Evolutionary conservation across 139 green algal genomes (phyloP), one percentile per base, ranked within the genome.

Genomic region (Tetradesmus obliquus): DNA sequence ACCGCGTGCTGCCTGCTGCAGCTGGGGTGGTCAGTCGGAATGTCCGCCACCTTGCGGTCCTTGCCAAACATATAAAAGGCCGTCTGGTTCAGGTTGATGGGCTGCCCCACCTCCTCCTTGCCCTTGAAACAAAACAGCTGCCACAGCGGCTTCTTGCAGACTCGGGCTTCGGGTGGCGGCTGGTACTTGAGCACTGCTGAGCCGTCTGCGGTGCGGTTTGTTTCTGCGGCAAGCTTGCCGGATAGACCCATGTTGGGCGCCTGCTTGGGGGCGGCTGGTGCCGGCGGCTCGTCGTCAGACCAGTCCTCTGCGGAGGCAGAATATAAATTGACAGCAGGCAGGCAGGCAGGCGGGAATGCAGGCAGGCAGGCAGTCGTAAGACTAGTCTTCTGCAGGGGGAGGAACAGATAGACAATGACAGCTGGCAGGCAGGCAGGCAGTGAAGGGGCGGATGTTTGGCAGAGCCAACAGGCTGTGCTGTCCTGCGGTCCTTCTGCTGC

Each of bases 1-100:
- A 99, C 97, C 0, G 97, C 97, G 80, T 99, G 98, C 94, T 99
- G 98, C 95, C 99, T 99, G 95, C 94, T 97, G 96, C 98, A 99
- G 17, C 96, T 98, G 10, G 98, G 97, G 93, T 99, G 98, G 90
- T 99, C 98, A 0, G 96, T 98, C 53, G 98, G 96, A 13, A 99
- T 92, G 91, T 99, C 98, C 1, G 92, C 97, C 5, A 99, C 94
- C 19, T 92, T 89, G 19, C 96, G 86, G 76, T 99, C 98, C 15
- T 98, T 95, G 3, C 98, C 98, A 96, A 99, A 99, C 66, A 99
- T 90, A 92, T 98, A 99, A 88, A 86, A 92, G 15, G 90, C 82
- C 13, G 22, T 60, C 60, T 89, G 82, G 22, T 57, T 87, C 9
- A 99, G 79, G 24, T 90, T 91, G 74, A 92, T 87, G 4, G 93